These are phyloP conservation scores for Lactarius trivialis DNA, from an alignment of 768 basidiomycete genomes.

Conservation along the genomic window DNA sequence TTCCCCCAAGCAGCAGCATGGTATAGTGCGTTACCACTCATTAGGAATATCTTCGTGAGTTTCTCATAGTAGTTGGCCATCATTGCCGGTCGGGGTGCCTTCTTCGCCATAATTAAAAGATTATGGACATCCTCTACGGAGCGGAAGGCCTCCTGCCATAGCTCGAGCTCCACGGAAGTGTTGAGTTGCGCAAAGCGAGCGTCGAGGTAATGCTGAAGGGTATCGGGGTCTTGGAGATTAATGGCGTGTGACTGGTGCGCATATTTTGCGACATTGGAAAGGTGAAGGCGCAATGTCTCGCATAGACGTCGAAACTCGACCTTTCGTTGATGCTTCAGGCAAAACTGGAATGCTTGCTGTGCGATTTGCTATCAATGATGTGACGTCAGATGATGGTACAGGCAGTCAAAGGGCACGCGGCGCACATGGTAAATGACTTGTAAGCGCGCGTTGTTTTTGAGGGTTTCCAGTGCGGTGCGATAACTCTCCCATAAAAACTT, in stretches of 20 bases:
- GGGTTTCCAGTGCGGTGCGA: constrained; percentile 87
- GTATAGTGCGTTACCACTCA: constrained; percentile 89
- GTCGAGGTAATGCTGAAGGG: constrained; percentile 91
- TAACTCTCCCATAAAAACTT: constrained; percentile 99
- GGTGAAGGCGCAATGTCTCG: constrained; percentile 91
- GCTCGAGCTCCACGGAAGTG: constrained; percentile 93
- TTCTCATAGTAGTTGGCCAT: constrained; percentile 99
- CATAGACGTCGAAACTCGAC: constrained; percentile 96
- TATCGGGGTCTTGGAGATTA: constrained; percentile 93
- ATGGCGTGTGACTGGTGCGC: constrained; percentile 89
- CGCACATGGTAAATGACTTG: constrained; percentile 91
- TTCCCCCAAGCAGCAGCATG: constrained; percentile 95
- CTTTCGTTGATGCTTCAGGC: constrained; percentile 86
- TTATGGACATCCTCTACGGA: constrained; percentile 98
- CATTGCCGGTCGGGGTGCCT: constrained; percentile 87
- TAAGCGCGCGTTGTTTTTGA: constrained; percentile 91
- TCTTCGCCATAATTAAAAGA: constrained; percentile 87
- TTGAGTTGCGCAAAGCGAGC: constrained; percentile 96
- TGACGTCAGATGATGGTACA: background rate
- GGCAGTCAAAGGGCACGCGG: background rate
- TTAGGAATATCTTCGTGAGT: constrained; percentile 92
- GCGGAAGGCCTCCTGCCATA: constrained; percentile 99
- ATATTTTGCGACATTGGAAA: constrained; percentile 92
- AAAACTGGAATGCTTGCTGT: constrained; percentile 96
- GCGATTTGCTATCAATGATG: constrained; percentile 69